Conservation (phyloP, 2,329 filamentous ascomycete genomes). For the Sporothrix pseudoabietina region DNA sequence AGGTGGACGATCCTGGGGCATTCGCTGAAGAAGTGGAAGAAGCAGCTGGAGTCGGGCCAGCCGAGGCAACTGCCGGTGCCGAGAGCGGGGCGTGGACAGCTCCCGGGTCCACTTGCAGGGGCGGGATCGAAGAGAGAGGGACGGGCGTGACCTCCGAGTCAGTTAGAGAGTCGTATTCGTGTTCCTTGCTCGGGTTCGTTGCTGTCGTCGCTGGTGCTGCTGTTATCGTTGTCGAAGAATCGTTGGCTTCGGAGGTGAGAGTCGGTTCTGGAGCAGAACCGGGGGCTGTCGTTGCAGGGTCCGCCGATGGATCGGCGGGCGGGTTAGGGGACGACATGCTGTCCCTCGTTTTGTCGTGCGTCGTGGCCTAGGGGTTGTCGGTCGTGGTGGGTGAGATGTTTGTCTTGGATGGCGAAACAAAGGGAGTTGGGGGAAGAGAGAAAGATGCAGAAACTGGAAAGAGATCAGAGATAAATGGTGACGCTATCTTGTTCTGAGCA, state of each 20-base stretch:
- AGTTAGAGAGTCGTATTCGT: constrained; percentile 31
- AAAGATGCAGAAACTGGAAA: not conserved
- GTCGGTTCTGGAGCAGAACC: constrained; percentile 56
- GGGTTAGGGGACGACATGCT: constrained; percentile 23
- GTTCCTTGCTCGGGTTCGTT: not conserved
- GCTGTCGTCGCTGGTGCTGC: not conserved
- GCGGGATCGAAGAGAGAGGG: constrained; percentile 21
- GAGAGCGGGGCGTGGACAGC: constrained; percentile 2
- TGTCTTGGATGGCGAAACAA: not conserved
- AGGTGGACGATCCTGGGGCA: not conserved
- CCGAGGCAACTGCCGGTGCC: constrained; percentile 8
- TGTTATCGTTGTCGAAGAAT: constrained; percentile 40
- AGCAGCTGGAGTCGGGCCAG: not conserved
- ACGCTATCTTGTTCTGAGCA: not conserved
- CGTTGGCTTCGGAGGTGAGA: constrained; percentile 46
- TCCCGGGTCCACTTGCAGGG: constrained; percentile 9
- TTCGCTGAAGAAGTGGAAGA: not conserved
- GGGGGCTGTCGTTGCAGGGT: constrained; percentile 39
- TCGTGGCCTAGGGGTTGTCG: not conserved
- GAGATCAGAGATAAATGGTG: not conserved
- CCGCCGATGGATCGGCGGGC: constrained; percentile 1
- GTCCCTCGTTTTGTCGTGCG: not conserved
- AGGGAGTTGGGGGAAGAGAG: not conserved
- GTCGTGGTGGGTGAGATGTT: not conserved
- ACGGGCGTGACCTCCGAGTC: constrained; percentile 28